Evolutionary conservation across 208 protist genomes (phyloP), one percentile per base, ranked within the genome.

Genomic region (Phytomonas sp.): DNA sequence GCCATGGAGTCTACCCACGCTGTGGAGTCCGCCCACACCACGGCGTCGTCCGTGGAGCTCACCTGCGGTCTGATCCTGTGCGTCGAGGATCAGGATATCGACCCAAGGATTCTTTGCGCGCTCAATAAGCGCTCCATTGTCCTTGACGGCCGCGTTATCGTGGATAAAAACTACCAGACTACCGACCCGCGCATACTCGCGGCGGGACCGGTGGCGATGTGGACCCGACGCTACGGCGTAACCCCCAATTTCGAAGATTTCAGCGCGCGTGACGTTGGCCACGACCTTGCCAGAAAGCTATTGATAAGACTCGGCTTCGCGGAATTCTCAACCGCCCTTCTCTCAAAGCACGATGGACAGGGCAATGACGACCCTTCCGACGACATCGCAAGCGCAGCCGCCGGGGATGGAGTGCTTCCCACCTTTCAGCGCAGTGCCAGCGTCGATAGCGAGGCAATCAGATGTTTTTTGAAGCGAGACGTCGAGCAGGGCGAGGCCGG

Each of bases 121-220:
- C 75, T 97, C 40, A 95, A 96, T 73, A 91, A 94, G 77, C 81
- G 90, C 32, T 92, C 87, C 59, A 94, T 97, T 64, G 94, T 97
- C 11, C 96, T 97, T 75, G 94, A 97, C 72, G 94, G 94, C 31
- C 89, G 94, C 63, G 85, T 97, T 26, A 97, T 96, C 79, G 89
- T 97, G 5, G 88, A 94, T 66, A 79, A 82, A 12, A 83, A 90
- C 66, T 97, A 96, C 69, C 79, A 82, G 69, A 96, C 94, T 14
- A 95, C 86, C n/a, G 84, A 96, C 68, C 78, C 83, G 10, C 65
- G 71, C 29, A 80, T 97, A 56, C 89, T 92, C 63, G 89, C 94
- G 29, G 91, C 88, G 23, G 94, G 92, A 0, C 90, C 94, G n/a
- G 88, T 97, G 11, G 87, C 94, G 31, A 97, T 96, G 91, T 97